Conservation (phyloP, 1,284 basidiomycete species). For the Hemileia vastatrix region DNA sequence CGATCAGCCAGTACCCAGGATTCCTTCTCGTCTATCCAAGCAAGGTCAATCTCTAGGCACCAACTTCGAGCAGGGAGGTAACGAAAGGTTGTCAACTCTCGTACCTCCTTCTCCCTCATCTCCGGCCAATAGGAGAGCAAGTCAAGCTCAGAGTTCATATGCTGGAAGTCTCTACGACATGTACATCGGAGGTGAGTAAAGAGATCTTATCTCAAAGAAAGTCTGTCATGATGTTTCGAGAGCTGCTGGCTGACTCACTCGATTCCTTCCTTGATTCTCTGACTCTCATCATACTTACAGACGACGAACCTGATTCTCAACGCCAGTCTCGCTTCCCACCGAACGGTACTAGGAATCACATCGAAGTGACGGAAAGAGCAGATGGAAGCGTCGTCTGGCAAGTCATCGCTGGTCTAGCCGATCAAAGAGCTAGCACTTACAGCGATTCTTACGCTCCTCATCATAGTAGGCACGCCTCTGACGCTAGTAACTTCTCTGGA, state of each 20-base stretch:
- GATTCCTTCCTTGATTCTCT: not conserved
- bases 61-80: slow-evolving; percentile 6
- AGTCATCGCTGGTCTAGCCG: slow-evolving; percentile 35
- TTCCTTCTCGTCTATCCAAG: slow-evolving; percentile 9
- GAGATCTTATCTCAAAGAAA: too few species aligned
- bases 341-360: slow-evolving; percentile 26
- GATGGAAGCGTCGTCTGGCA: slow-evolving; percentile 39
- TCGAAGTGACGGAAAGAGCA: slow-evolving; percentile 37
- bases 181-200: too few species aligned
- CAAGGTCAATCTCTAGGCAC: not conserved
- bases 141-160: slow-evolving; percentile 25
- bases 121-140: slow-evolving; percentile 7
- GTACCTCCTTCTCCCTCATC: slow-evolving; percentile 8
- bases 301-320: not conserved
- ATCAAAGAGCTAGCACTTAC: slow-evolving; percentile 28
- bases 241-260: not conserved
- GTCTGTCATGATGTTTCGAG: not conserved
- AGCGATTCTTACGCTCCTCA: slow-evolving; percentile 26
- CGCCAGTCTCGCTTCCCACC: not conserved
- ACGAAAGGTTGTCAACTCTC: slow-evolving; percentile 9
- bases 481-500: slow-evolving; percentile 21
- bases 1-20: slow-evolving; percentile 11
- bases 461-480: slow-evolving; percentile 21
- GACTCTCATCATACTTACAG: not conserved
- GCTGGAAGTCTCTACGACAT: too few species aligned